Evolutionary conservation across 2,329 filamentous ascomycete genomes (phyloP).

Genomic region (Stemphylium beticola): DNA sequence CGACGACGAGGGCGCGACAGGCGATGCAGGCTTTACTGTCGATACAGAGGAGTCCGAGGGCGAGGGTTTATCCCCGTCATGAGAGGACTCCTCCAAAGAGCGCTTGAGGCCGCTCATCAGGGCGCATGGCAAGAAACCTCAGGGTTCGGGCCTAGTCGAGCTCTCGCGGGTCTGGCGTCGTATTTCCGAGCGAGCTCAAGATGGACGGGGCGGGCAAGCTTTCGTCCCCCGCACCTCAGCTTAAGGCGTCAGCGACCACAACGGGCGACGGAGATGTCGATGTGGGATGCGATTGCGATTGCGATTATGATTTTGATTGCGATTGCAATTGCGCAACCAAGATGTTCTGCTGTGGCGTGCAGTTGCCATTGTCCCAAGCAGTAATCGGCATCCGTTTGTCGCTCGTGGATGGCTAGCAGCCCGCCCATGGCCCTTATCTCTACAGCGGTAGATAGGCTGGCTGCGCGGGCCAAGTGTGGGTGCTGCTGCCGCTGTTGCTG

Average conservation of each 20-base stretch:
- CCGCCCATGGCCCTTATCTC: slow-evolving; percentile 23
- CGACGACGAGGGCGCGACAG: slow-evolving; percentile 41
- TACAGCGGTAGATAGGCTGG: slow-evolving; percentile 11
- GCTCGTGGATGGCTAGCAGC: slow-evolving; percentile 20
- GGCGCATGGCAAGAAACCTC: slow-evolving; percentile 43
- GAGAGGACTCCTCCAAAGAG: slow-evolving; percentile 46
- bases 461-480: neutral
- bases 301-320: slow-evolving; percentile 6
- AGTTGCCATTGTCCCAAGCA: slow-evolving; percentile 22
- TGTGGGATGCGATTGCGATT: slow-evolving; percentile 9
- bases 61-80: slow-evolving; percentile 41
- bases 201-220: slow-evolving; percentile 8
- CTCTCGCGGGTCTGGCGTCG: slow-evolving; percentile 6
- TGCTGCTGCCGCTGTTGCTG: neutral
- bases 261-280: slow-evolving; percentile 1
- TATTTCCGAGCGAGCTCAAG: slow-evolving; percentile 1
- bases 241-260: slow-evolving; percentile 16
- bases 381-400: slow-evolving; percentile 18
- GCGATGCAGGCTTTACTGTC: slow-evolving; percentile 40
- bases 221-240: slow-evolving; percentile 25
- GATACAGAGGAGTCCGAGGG: slow-evolving; percentile 32
- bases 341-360: slow-evolving; percentile 13
- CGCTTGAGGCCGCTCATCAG: slow-evolving; percentile 50
- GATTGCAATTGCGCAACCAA: slow-evolving; percentile 7
- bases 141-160: slow-evolving; percentile 13